Evolutionary conservation across 2,329 filamentous ascomycete species (phyloP).

Genomic region (Hypoxylon sp.): DNA sequence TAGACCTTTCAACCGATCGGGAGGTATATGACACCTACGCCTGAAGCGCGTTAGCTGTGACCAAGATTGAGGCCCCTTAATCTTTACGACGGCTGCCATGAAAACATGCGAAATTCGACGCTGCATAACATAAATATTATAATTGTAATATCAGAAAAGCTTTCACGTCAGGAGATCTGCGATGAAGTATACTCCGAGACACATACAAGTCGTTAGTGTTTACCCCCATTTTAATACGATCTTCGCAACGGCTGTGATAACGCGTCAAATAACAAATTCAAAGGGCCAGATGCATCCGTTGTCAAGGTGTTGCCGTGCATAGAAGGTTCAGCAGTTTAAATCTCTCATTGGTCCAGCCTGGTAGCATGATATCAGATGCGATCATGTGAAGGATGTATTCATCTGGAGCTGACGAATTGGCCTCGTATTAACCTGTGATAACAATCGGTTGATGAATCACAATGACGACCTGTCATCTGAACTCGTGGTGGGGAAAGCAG

Average conservation of each 20-base stretch:
- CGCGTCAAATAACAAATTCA: neutral
- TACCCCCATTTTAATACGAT: neutral
- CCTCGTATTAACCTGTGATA: constrained; percentile 6
- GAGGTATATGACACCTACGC: neutral
- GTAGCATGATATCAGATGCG: neutral
- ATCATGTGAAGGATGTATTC: constrained; percentile 24
- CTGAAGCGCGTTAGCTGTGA: neutral
- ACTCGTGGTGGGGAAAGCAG: constrained; percentile 24
- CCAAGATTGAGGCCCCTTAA: neutral
- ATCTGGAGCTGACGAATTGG: constrained; percentile 29
- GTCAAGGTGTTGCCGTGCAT: neutral
- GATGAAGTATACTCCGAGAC: neutral
- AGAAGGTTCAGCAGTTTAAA: constrained; percentile 8
- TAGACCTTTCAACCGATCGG: neutral
- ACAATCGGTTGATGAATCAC: constrained; percentile 23
- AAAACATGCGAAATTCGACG: neutral
- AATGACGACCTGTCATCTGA: constrained; percentile 40
- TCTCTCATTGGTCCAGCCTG: constrained; percentile 9
- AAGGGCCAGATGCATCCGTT: neutral
- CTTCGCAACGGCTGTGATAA: neutral
- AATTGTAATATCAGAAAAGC: neutral
- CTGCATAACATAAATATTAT: neutral
- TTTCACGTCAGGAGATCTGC: neutral
- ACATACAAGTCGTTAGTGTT: neutral
- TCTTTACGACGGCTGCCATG: neutral